These are phyloP conservation scores for Penicillium crustosum DNA, from an alignment of 2,329 filamentous ascomycete genomes.

Conservation along the genomic window DNA sequence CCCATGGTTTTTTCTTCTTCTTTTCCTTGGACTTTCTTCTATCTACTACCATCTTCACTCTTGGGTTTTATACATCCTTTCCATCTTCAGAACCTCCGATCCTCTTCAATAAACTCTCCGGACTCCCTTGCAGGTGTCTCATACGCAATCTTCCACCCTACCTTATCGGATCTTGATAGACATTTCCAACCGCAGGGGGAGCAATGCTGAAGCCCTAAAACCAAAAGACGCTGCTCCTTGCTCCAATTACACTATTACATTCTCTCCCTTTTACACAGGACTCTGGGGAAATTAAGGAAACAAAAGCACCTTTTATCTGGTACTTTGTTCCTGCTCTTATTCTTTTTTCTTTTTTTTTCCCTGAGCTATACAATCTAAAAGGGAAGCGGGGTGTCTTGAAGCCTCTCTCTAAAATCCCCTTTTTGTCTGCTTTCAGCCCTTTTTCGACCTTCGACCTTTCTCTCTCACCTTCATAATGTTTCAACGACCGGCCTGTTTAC, in stretches of 20 bases:
- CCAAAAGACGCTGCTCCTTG: conserved; percentile 22
- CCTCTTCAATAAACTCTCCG: conserved; percentile 1
- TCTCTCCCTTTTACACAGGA: conserved; percentile 30
- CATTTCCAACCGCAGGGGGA: conserved; percentile 28
- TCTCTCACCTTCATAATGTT: conserved; percentile 31
- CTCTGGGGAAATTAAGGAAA: conserved; percentile 29
- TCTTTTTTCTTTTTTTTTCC: not conserved
- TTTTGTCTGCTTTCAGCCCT: not conserved
- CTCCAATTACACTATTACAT: conserved; percentile 29
- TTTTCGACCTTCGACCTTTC: not conserved
- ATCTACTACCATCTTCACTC: conserved; percentile 10
- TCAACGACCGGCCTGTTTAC: conserved; percentile 35
- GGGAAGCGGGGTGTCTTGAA: conserved; percentile 15
- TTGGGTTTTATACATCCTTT: conserved; percentile 26
- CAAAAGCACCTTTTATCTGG: conserved; percentile 30
- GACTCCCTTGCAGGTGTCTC: conserved; percentile 28
- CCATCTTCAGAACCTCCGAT: conserved; percentile 15
- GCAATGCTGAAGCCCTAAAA: conserved; percentile 32
- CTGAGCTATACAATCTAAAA: conserved; percentile 14
- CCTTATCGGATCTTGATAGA: conserved; percentile 21
- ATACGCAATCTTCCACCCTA: conserved; percentile 15
- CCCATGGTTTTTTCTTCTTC: conserved; percentile 13
- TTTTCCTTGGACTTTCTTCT: conserved; percentile 13
- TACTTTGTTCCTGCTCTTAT: conserved; percentile 24
- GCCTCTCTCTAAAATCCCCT: not conserved